A percentile compares a stretch with the other conserved stretches of the same genome.
These are phyloP conservation scores for Colletotrichum magnum DNA, from an alignment of 2,329 filamentous ascomycete species.

Conservation along the genomic window DNA sequence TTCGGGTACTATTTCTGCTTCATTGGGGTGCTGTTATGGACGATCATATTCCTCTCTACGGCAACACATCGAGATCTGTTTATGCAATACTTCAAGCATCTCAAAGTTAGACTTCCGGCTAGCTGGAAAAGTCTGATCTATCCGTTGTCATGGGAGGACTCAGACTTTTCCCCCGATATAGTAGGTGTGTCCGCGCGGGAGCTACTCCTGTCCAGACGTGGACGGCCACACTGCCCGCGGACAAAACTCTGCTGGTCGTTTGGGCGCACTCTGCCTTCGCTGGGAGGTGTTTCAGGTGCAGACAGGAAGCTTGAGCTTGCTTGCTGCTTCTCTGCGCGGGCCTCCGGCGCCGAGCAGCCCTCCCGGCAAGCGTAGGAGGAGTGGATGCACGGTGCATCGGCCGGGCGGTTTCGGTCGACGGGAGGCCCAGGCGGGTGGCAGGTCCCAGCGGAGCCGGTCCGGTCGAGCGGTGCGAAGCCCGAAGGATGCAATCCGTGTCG, in stretches of 20 bases:
- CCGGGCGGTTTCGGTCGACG: slow-evolving; percentile 21
- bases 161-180: not conserved
- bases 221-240: not conserved
- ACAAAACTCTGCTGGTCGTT: slow-evolving; percentile 7
- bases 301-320: slow-evolving; percentile 33
- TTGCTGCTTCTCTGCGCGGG: not conserved
- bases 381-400: slow-evolving; percentile 8
- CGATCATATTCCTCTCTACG: slow-evolving; percentile 1
- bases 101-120: slow-evolving; percentile 30
- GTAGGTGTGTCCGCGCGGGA: slow-evolving; percentile 16
- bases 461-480: slow-evolving; percentile 17
- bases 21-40: slow-evolving; percentile 1
- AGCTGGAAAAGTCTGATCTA: slow-evolving; percentile 18
- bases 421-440: slow-evolving; percentile 19
- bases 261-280: slow-evolving; percentile 1
- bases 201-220: not conserved
- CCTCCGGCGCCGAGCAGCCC: slow-evolving; percentile 15
- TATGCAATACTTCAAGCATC: slow-evolving; percentile 4
- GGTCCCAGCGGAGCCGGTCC: not conserved
- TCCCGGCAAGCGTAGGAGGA: not conserved
- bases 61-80: not conserved
- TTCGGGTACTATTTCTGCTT: not conserved
- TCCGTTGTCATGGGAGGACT: slow-evolving; percentile 25
- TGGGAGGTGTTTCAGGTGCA: slow-evolving; percentile 30
- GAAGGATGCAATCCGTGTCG: slow-evolving; percentile 12